Evolutionary conservation across 345 rosid species (phyloP).

Genomic region (Lepidium aucheri): DNA sequence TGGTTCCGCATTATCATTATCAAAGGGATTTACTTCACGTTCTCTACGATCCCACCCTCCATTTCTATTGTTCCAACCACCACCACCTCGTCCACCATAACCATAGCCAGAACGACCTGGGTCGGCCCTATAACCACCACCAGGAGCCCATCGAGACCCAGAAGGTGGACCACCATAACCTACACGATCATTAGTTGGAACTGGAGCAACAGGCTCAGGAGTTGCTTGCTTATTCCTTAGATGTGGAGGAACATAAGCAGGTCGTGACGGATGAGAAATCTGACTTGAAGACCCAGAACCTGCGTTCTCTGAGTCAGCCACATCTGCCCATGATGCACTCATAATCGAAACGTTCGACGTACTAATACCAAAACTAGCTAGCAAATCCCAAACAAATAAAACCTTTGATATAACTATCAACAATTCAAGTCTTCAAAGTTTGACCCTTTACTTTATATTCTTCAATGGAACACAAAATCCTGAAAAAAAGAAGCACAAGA

Average conservation of each 20-base stretch:
- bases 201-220: constrained; percentile 35
- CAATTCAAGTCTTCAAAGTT: background rate
- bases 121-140: constrained; percentile 26
- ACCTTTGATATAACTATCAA: background rate
- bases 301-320: constrained; percentile 76
- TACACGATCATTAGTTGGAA: constrained; percentile 37
- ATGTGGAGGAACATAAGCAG: constrained; percentile 82
- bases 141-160: constrained; percentile 50
- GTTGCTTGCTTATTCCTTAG: constrained; percentile 58
- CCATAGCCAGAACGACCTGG: constrained; percentile 23
- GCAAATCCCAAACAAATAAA: background rate
- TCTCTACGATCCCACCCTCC: constrained; percentile 86
- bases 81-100: constrained; percentile 39
- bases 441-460: background rate
- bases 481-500: constrained; percentile 9
- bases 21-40: constrained; percentile 92
- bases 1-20: constrained; percentile 38
- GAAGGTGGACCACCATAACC: constrained; percentile 40
- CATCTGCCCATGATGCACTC: constrained; percentile 98
- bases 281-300: constrained; percentile 35
- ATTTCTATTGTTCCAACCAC: constrained; percentile 54
- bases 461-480: background rate
- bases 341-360: constrained; percentile 18
- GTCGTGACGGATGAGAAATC: constrained; percentile 32
- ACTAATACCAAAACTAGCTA: constrained; percentile 8